These are phyloP conservation scores for Fraxinus cuspidata DNA, from an alignment of 257 asterid species.

Conservation along the genomic window DNA sequence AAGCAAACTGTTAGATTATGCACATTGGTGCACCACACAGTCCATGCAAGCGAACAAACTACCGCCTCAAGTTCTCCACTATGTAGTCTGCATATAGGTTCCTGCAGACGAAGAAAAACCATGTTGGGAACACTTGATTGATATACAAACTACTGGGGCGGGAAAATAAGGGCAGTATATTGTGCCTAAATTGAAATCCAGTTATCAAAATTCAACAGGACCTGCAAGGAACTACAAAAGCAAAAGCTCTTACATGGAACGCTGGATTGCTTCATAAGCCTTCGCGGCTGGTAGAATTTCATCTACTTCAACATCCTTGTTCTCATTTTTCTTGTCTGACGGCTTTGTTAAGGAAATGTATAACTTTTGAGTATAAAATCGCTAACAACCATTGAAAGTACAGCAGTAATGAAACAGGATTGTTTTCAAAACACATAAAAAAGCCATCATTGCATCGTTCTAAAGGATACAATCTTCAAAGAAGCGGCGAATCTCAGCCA, in stretches of 20 bases:
- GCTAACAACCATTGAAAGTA: background rate
- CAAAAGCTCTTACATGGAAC: constrained; percentile 69
- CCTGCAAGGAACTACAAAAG: too few relatives aligned
- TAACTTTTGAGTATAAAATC: background rate
- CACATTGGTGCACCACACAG: background rate
- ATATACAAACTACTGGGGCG: background rate
- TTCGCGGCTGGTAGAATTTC: constrained; percentile 71
- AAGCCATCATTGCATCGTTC: constrained; percentile 2
- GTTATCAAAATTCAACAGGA: background rate
- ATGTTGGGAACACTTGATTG: background rate
- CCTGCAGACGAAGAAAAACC: constrained; percentile 28
- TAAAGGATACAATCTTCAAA: constrained; percentile 92
- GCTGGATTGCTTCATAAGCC: constrained; percentile 78
- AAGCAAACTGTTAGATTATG: background rate
- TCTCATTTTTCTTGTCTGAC: constrained; percentile 90
- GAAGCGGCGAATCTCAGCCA: constrained; percentile 93
- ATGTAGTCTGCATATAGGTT: constrained; percentile 52
- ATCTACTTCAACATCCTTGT: constrained; percentile 85
- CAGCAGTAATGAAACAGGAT: background rate
- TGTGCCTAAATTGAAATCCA: background rate
- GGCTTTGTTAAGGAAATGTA: constrained; percentile 33
- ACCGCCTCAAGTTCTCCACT: constrained; percentile 52
- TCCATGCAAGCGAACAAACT: constrained; percentile 19
- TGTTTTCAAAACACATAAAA: background rate
- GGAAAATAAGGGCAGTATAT: background rate